Percentiles rank a stretch among this genome's conserved stretches.
Evolutionary conservation across 345 rosid species (phyloP).

Genomic region (Sonneratia alba): DNA sequence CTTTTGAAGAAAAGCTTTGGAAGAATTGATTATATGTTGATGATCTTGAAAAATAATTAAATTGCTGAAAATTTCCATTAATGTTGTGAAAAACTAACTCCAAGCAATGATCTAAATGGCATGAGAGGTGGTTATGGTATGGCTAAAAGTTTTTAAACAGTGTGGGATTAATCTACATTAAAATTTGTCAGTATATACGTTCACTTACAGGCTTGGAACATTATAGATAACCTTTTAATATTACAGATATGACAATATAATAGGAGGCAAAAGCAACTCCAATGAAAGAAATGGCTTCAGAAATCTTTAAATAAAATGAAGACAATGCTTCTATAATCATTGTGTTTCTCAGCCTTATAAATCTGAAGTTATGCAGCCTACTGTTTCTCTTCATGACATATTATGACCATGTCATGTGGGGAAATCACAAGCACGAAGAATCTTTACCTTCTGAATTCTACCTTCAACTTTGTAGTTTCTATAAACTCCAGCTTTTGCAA

Average conservation of each 20-base stretch:
- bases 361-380: neutral
- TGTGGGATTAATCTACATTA: neutral
- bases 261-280: neutral
- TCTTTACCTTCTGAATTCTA: neutral
- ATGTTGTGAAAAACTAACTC: no score
- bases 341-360: no score
- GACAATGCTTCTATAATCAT: neutral
- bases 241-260: neutral
- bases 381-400: neutral
- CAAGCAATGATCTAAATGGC: neutral
- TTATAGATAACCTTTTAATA: neutral
- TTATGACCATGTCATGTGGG: neutral
- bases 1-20: neutral
- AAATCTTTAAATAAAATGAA: neutral
- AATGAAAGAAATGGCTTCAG: neutral
- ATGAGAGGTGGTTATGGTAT: neutral
- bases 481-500: neutral
- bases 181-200: neutral
- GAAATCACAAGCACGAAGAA: neutral
- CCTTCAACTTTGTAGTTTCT: neutral
- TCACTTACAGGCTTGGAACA: neutral
- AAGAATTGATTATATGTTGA: neutral
- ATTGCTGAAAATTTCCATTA: neutral
- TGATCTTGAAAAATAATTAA: neutral
- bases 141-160: neutral